These are phyloP conservation scores for Aristolochia contorta DNA, from an alignment of 164 flowering plant genomes.

Conservation along the genomic window DNA sequence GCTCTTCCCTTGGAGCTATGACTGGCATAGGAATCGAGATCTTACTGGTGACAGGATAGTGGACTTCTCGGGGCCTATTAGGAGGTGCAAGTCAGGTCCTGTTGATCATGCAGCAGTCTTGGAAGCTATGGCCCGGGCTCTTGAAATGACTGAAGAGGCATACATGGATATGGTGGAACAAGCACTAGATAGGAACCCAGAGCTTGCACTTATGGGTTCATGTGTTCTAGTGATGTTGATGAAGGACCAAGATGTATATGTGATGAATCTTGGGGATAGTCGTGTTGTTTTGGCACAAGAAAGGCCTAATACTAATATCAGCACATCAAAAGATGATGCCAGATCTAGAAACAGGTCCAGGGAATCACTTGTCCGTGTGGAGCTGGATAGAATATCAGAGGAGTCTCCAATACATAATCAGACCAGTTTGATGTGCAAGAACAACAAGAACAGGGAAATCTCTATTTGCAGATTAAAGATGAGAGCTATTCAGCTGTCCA, in stretches of 20 bases:
- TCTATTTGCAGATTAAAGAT: slow-evolving; percentile 39
- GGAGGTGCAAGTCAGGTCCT: slow-evolving; percentile 43
- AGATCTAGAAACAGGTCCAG: slow-evolving; percentile 40
- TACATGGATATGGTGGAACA: slow-evolving; percentile 56
- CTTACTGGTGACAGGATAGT: slow-evolving; percentile 21
- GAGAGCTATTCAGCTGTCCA: slow-evolving; percentile 58
- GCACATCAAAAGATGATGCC: slow-evolving; percentile 33
- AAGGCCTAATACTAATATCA: slow-evolving; percentile 31
- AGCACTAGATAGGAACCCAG: slow-evolving; percentile 41
- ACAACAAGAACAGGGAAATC: slow-evolving; percentile 36
- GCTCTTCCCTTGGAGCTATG: slow-evolving; percentile 62
- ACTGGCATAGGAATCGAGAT: slow-evolving; percentile 53
- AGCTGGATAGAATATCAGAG: slow-evolving; percentile 55
- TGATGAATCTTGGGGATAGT: slow-evolving; percentile 68
- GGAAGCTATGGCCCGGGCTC: slow-evolving; percentile 49
- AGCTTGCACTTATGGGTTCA: slow-evolving; percentile 67
- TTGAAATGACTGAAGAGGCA: slow-evolving; percentile 45
- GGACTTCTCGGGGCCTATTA: slow-evolving; percentile 27
- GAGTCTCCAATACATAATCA: slow-evolving; percentile 51
- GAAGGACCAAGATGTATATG: slow-evolving; percentile 69
- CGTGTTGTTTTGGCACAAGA: slow-evolving; percentile 59
- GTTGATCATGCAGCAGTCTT: slow-evolving; percentile 49
- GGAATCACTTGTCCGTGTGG: slow-evolving; percentile 48
- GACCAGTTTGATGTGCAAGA: slow-evolving; percentile 23
- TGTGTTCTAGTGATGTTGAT: slow-evolving; percentile 64